Evolutionary conservation across 345 rosid genomes (phyloP), one percentile per base, ranked within the genome.

Genomic region (Kernera saxatilis): DNA sequence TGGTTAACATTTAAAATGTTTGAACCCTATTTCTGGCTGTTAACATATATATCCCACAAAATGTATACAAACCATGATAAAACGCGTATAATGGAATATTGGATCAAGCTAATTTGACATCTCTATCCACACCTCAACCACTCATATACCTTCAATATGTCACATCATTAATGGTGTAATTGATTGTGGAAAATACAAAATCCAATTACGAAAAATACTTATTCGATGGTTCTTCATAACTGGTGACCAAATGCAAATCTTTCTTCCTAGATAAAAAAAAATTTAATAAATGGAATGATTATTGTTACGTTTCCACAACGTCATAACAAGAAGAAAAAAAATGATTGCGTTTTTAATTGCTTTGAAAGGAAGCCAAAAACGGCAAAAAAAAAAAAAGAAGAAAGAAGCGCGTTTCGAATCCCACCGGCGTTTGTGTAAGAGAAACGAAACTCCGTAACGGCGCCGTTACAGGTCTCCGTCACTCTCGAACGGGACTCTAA

Each of bases 391-490:
- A 37, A 43, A n/a, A n/a, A n/a, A n/a, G n/a, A n/a, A n/a, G n/a
- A n/a, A n/a, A n/a, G n/a, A n/a, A 67, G 18, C 68, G 76, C 76
- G 76, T 70, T 71, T 64, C 5, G 25, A 50, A 39, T 25, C 44
- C 36, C 56, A 63, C 66, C 66, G 36, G 70, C 74, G 70, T 76
- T 64, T 54, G 26, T 36, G 62, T 15, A 48, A 49, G 30, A 30
- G 51, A 74, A 59, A 40, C 46, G 30, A 46, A 37, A 76, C 25
- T 15, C 29, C 46, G 65, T 64, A 30, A 76, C 81, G 78, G 75
- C 71, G 71, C 70, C 71, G 78, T 69, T 73, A 64, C 23, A 30
- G 8, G 8, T 21, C 63, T 17, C 48, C 46, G 63, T 57, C 54
- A 43, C 45, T n/a, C 43, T 11, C 43, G 62, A 19, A 56, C 62